Evolutionary conservation across 768 basidiomycete species (phyloP).

Genomic region (Favolaschia claudopus): DNA sequence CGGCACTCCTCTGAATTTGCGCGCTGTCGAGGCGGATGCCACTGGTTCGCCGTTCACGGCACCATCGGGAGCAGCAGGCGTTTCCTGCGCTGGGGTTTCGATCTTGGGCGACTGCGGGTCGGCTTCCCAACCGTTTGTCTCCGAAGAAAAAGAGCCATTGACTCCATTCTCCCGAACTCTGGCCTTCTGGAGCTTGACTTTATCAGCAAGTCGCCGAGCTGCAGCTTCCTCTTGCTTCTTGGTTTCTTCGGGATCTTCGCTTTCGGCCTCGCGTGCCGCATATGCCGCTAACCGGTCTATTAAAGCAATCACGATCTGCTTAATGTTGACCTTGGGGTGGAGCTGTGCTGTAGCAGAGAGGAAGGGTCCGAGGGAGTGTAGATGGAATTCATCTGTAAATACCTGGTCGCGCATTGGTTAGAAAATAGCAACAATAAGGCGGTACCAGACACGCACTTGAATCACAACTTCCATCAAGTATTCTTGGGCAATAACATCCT

Average conservation of each 20-base stretch:
- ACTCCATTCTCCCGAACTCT: conserved; percentile 63
- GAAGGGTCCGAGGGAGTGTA: conserved; percentile 95
- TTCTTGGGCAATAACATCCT: conserved; percentile 98
- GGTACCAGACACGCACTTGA: conserved; percentile 62
- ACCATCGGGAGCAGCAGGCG: conserved; percentile 5
- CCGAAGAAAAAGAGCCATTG: conserved; percentile 45
- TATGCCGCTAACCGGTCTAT: conserved; percentile 96
- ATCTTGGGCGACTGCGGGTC: conserved; percentile 42
- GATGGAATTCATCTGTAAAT: conserved; percentile 98
- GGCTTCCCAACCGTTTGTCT: conserved; percentile 56
- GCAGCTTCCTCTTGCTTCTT: conserved; percentile 94
- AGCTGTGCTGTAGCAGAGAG: conserved; percentile 94
- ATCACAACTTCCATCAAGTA: conserved; percentile 99
- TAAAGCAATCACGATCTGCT: conserved; percentile 95
- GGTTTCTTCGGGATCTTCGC: conserved; percentile 93
- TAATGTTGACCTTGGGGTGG: conserved; percentile 98
- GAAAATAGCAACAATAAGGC: not conserved
- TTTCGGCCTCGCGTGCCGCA: conserved; percentile 97
- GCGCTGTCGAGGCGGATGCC: conserved; percentile 47
- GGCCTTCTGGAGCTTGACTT: conserved; percentile 77
- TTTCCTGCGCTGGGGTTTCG: conserved; percentile 36
- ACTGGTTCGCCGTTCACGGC: not conserved
- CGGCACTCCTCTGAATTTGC: conserved; percentile 94
- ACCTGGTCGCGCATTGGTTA: conserved; percentile 59
- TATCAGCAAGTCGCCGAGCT: conserved; percentile 85